These are phyloP conservation scores for Trametes sp. DNA, from an alignment of 1,284 basidiomycete genomes.

Conservation along the genomic window DNA sequence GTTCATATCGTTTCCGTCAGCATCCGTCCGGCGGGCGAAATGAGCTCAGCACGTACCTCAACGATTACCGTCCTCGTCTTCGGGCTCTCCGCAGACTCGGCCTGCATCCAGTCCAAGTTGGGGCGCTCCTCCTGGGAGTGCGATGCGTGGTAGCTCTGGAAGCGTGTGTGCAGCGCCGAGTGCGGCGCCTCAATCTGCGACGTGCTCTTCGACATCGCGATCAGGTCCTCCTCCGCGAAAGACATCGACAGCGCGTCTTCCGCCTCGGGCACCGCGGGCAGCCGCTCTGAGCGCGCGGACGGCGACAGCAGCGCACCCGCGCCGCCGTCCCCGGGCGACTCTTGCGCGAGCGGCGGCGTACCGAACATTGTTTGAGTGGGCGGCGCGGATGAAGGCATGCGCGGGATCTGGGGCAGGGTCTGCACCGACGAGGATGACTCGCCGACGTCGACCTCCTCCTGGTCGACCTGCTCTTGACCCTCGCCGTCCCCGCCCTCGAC, in stretches of 20 bases:
- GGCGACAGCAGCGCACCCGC: slow-evolving; percentile 33
- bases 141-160: slow-evolving; percentile 46
- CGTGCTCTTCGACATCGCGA: slow-evolving; percentile 76
- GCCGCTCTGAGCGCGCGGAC: slow-evolving; percentile 35
- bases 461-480: slow-evolving; percentile 54
- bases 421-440: slow-evolving; percentile 28
- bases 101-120: slow-evolving; percentile 73
- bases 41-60: slow-evolving; percentile 59
- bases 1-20: not conserved
- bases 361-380: slow-evolving; percentile 25
- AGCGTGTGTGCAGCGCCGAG: slow-evolving; percentile 50
- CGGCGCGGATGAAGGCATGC: slow-evolving; percentile 22
- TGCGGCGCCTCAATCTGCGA: slow-evolving; percentile 66
- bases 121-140: slow-evolving; percentile 46
- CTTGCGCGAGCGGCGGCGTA: slow-evolving; percentile 22
- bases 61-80: slow-evolving; percentile 69
- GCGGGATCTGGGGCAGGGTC: not conserved
- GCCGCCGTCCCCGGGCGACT: slow-evolving; percentile 24
- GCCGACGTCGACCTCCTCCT: slow-evolving; percentile 55
- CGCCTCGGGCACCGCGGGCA: slow-evolving; percentile 55
- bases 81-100: slow-evolving; percentile 51
- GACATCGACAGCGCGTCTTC: slow-evolving; percentile 55
- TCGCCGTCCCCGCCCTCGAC: slow-evolving; percentile 59
- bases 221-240: slow-evolving; percentile 75
- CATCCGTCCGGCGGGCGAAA: not conserved